Evolutionary conservation across 306 rosid genomes (phyloP).

Genomic region (Rosa persica): DNA sequence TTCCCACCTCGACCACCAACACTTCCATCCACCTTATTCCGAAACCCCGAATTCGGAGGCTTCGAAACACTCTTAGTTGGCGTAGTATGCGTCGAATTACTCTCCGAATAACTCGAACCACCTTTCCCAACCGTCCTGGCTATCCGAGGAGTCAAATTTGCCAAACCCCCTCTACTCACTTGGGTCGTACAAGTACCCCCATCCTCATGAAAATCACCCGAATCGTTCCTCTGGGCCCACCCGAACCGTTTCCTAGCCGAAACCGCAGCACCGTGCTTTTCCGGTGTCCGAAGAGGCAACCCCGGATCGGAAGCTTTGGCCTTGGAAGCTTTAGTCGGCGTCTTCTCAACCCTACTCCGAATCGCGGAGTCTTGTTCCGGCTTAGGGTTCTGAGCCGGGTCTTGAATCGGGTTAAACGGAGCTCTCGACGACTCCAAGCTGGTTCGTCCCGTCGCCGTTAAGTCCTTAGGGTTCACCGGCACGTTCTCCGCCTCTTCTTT

Average conservation of each 20-base stretch:
- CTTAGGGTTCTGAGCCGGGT: conserved; percentile 35
- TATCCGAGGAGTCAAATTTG: conserved; percentile 58
- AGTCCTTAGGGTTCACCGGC: conserved; percentile 49
- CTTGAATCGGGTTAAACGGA: conserved; percentile 80
- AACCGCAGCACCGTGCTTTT: conserved; percentile 50
- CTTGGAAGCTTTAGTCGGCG: conserved; percentile 62
- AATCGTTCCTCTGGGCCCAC: conserved; percentile 70
- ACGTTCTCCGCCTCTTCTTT: conserved; percentile 74
- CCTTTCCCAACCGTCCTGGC: conserved; percentile 50
- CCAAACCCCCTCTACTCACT: conserved; percentile 37
- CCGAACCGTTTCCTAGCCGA: conserved; percentile 53
- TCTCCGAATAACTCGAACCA: conserved; percentile 53
- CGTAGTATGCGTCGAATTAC: conserved; percentile 76
- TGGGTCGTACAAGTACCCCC: conserved; percentile 25
- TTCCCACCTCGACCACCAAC: conserved; percentile 54
- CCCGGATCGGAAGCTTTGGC: conserved; percentile 42
- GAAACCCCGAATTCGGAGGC: conserved; percentile 58
- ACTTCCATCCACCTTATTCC: conserved; percentile 70
- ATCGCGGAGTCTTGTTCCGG: conserved; percentile 40
- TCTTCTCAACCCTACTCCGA: conserved; percentile 50
- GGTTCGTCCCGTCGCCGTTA: conserved; percentile 23
- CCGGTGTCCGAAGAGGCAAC: conserved; percentile 65
- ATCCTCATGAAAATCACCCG: conserved; percentile 43
- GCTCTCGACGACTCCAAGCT: conserved; percentile 51
- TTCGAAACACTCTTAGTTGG: conserved; percentile 80